Evolutionary conservation across 179 eudicot genomes (phyloP).

Genomic region (Drosera spatulata): DNA sequence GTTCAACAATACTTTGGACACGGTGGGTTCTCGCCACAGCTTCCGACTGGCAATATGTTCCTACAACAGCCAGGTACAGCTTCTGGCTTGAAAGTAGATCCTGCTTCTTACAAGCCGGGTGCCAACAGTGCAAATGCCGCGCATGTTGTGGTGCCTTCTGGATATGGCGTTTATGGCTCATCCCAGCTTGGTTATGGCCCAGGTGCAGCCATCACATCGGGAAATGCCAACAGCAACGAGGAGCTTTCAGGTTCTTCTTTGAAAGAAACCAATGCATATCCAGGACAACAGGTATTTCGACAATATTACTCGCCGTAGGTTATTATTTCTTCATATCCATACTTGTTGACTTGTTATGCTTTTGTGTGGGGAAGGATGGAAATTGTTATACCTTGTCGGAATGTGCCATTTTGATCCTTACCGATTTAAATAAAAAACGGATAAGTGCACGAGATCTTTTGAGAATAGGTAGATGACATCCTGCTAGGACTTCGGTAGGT

Average conservation of each 20-base stretch:
- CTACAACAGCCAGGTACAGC: constrained; percentile 27
- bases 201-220: constrained; percentile 23
- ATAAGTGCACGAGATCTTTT: too few species aligned
- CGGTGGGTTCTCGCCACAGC: constrained; percentile 38
- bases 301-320: too few species aligned
- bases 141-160: constrained; percentile 28
- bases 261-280: constrained; percentile 34
- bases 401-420: too few species aligned
- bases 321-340: too few species aligned
- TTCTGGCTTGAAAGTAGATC: constrained; percentile 32
- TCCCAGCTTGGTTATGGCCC: constrained; percentile 22
- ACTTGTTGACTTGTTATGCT: too few species aligned
- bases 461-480: too few species aligned
- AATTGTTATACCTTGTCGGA: too few species aligned
- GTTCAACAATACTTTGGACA: constrained; percentile 36
- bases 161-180: constrained; percentile 30
- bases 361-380: too few species aligned
- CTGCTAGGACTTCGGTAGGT: too few species aligned
- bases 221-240: constrained; percentile 29
- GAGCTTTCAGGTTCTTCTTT: constrained; percentile 24
- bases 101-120: constrained; percentile 32
- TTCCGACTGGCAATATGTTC: constrained; percentile 39
- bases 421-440: too few species aligned
- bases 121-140: constrained; percentile 25
- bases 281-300: constrained; percentile 48